Evolutionary conservation across 495 filamentous ascomycete species (phyloP), one percentile per base, ranked within the genome.

Genomic region (Penicillium tannophilum): DNA sequence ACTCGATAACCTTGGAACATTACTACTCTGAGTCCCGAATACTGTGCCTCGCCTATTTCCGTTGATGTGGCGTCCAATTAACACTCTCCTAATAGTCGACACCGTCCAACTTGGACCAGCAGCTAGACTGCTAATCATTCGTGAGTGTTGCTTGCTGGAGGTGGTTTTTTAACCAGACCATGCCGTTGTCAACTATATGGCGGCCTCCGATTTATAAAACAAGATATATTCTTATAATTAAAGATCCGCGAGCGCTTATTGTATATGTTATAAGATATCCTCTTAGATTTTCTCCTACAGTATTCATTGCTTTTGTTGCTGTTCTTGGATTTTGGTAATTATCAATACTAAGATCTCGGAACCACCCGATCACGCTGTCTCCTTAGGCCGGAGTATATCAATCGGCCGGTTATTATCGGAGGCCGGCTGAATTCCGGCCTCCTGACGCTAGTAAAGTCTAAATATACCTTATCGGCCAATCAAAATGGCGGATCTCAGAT

Each of bases 381-480:
- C 39, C 39, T 14, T 41, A 41, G 16, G n/a, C 39, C 39, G 39
- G 39, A 26, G 10, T 49, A 39, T 41, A 39, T 31, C 26, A 47
- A 33, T 41, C 42, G 63, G 52, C 63, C 76, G 76, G 76, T 52
- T 77, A 79, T 64, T 64, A 55, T 55, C 76, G 76, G 76, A 76
- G 75, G 75, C 75, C 75, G 73, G 74, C 53, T 62, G 52, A 63
- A 75, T 77, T 75, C 74, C 75, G 77, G 75, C 74, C 74, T 76
- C 68, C 33, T 63, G 52, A 56, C 59, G 63, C 71, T 74, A 75
- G 53, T 35, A 69, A 71, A 72, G 66, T 55, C 55, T 65, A 72
- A 65, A 24, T 26, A 8, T n/a, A 20, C 19, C 26, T 54, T 64
- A 64, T 66, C 62, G 28, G 20, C 63, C 58, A 74, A 74, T 74